A percentile compares a stretch with the other conserved stretches of the same genome.
These are phyloP conservation scores for Sanguinoderma infundibulare DNA, from an alignment of 1,284 basidiomycete genomes.

Conservation along the genomic window DNA sequence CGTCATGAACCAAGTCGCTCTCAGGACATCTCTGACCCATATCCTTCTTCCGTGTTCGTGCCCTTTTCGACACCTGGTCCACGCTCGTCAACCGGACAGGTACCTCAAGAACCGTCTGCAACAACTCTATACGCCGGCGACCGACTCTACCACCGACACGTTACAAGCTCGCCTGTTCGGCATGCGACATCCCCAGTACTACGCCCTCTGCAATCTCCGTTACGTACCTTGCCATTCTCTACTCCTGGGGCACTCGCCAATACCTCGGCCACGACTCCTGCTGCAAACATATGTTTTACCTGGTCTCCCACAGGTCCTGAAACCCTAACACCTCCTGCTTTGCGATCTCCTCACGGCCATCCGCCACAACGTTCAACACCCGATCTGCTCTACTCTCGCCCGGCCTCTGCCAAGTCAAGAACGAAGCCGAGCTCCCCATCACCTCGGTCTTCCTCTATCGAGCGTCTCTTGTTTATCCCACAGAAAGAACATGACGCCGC, in stretches of 20 bases:
- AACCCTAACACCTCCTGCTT: background rate
- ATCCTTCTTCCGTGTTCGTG: background rate
- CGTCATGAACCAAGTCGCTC: background rate
- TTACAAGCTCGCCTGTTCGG: background rate
- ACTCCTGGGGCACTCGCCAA: conserved; percentile 21
- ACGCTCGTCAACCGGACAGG: background rate
- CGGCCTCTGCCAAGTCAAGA: conserved; percentile 33
- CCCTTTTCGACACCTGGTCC: background rate
- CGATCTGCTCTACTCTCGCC: conserved; percentile 39
- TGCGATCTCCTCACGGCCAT: conserved; percentile 37
- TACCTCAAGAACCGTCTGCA: background rate
- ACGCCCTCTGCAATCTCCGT: background rate
- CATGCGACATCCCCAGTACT: background rate
- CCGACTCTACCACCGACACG: background rate
- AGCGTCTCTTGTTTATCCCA: background rate
- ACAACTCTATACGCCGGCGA: too few relatives aligned
- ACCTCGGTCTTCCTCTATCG: background rate
- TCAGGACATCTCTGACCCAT: background rate
- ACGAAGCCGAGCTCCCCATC: background rate
- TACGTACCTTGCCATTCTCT: conserved; percentile 17
- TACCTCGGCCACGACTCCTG: too few relatives aligned
- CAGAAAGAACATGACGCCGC: background rate
- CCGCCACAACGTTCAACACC: conserved; percentile 43
- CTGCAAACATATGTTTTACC: background rate
- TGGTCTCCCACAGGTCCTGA: background rate